Evolutionary conservation across 2,329 filamentous ascomycete species (phyloP).

Genomic region (Graphium sp.): DNA sequence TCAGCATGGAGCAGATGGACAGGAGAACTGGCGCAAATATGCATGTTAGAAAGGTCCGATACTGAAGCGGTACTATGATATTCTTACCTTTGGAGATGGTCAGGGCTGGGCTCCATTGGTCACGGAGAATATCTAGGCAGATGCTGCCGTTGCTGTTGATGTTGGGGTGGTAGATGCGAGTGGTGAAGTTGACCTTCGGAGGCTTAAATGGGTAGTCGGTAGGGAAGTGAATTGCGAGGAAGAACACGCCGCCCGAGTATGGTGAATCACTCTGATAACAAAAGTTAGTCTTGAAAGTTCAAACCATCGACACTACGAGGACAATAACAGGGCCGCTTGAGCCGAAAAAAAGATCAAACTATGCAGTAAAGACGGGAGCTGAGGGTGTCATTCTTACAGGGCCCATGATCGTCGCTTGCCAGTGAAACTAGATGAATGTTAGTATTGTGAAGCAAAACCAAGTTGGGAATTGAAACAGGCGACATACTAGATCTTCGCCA

Average conservation of each 20-base stretch:
- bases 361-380: slow-evolving; percentile 7
- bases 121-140: slow-evolving; percentile 93
- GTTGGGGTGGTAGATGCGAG: slow-evolving; percentile 98
- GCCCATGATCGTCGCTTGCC: slow-evolving; percentile 99
- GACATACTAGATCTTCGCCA: slow-evolving; percentile 90
- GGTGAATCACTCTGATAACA: slow-evolving; percentile 82
- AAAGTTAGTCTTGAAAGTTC: slow-evolving; percentile 3
- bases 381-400: slow-evolving; percentile 79
- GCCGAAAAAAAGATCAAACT: too few species aligned
- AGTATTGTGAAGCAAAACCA: too few species aligned
- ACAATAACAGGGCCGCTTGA: too few species aligned
- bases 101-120: slow-evolving; percentile 97
- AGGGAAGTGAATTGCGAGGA: slow-evolving; percentile 96
- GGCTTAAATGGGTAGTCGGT: slow-evolving; percentile 99
- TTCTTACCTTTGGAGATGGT: slow-evolving; percentile 99
- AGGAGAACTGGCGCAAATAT: slow-evolving; percentile 53
- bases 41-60: background rate
- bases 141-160: slow-evolving; percentile 99
- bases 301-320: too few species aligned
- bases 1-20: slow-evolving; percentile 99
- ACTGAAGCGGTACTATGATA: slow-evolving; percentile 7
- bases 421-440: slow-evolving; percentile 81
- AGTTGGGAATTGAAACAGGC: too few species aligned
- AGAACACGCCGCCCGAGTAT: slow-evolving; percentile 97
- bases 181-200: slow-evolving; percentile 99